phyloP scores from a whole-genome alignment of 257 asterid genomes.

The Gentiana straminea region DNA sequence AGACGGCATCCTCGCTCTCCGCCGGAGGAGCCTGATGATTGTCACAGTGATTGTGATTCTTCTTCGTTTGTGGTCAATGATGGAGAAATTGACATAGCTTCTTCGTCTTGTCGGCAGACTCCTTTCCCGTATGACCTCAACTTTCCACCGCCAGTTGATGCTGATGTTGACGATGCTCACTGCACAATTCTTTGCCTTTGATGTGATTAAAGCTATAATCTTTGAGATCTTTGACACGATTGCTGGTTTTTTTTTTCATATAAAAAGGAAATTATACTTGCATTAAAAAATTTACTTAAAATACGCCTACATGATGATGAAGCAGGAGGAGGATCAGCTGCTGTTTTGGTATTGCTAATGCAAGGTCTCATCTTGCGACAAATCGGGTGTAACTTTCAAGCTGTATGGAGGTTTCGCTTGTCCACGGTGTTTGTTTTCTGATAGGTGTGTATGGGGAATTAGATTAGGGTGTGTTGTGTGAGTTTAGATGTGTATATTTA shows the following conservation, averaged over 20 bases:
- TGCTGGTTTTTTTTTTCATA: neutral
- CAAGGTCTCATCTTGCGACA: too few species aligned
- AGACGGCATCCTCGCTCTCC: conserved; percentile 57
- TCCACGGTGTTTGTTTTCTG: conserved; percentile 5
- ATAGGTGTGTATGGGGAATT: conserved; percentile 9
- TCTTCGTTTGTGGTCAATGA: conserved; percentile 40
- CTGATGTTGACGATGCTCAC: conserved; percentile 23
- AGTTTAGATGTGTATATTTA: conserved; percentile 10
- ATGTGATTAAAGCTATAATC: conserved; percentile 10
- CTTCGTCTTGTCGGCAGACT: conserved; percentile 23
- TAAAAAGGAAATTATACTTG: too few species aligned
- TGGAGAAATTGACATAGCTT: conserved; percentile 26
- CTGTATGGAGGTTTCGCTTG: conserved; percentile 1
- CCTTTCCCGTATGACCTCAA: conserved; percentile 38
- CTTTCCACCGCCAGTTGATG: conserved; percentile 25
- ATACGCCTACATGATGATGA: too few species aligned
- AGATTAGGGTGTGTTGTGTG: conserved; percentile 15
- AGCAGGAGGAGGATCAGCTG: too few species aligned
- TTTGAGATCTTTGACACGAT: conserved; percentile 8
- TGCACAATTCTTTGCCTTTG: conserved; percentile 35
- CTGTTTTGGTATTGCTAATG: too few species aligned
- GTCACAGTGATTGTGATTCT: conserved; percentile 49
- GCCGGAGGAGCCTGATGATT: conserved; percentile 48
- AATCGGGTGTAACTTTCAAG: too few species aligned
- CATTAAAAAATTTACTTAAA: too few species aligned